Base-by-base conservation (phyloP, 2,329 filamentous ascomycete genomes). In the Calonectria fujianensis region DNA sequence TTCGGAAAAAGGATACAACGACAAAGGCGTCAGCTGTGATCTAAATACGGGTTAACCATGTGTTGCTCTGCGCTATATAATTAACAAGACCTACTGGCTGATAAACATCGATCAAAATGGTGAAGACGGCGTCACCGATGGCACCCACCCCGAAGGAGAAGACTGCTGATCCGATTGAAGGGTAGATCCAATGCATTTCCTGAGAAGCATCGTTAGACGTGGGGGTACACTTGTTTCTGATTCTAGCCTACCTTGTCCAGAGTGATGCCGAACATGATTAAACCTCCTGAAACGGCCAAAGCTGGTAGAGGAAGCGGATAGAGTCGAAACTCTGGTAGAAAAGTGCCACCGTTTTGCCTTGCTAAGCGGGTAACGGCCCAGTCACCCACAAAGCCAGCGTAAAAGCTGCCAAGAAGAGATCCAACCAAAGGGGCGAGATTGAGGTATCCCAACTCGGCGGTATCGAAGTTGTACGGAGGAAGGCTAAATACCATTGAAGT, bases 291-390 rank as follows among this genome's bases (percentile, higher is more conserved):
- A 75, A 84, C 78, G 11, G 78, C 51, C 0, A 86, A 3, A 0
- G 82, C 82, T 6, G 85, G 84, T 7, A 80, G 51, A 6, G 74
- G 72, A 18, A 76, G 54, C 2, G 77, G n/a, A 27, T 81, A 85
- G 3, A 87, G 78, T 1, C 86, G 80, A 81, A 87, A 87, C 70
- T 88, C 86, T 0, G 86, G 86, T 70, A 87, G 86, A 66, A 85
- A 87, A 32, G 84, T 82, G 2, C 85, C 86, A 1, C 80, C 78
- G 10, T 87, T 86, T 2, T 82, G 78, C 11, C 80, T 80, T 0
- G 86, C 80, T n/a, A 85, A 80, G 67, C 79, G 81, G 4, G 85
- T 35, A 57, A 86, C 83, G 0, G 81, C 82, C 72, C 80, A 78
- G 69, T 88, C 86, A 0, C 82, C 82, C 1, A 87, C 20, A 1